A percentile compares a stretch with the other conserved stretches of the same genome.
Conservation (phyloP, 306 rosid species). For the Vachellia collinsii region DNA sequence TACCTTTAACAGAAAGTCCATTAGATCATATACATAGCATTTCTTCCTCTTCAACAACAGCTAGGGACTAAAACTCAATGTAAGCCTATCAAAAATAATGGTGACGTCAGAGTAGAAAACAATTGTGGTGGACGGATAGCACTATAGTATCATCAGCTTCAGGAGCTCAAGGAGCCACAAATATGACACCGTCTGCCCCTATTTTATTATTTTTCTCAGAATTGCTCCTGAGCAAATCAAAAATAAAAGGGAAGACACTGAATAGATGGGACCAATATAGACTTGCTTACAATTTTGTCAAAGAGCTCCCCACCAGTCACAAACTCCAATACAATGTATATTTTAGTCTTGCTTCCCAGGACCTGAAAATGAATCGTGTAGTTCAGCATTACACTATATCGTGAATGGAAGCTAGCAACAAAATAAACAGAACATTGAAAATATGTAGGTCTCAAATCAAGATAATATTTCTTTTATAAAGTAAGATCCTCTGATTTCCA, state of each 20-base stretch:
- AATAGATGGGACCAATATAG: not conserved
- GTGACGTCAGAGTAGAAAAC: not conserved
- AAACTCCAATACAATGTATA: slow-evolving; percentile 91
- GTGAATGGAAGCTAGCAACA: slow-evolving; percentile 28
- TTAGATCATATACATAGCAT: slow-evolving; percentile 32
- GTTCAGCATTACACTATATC: not conserved
- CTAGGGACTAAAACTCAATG: slow-evolving; percentile 32
- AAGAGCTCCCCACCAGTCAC: slow-evolving; percentile 98
- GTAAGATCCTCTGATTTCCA: not conserved
- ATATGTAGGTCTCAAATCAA: not conserved
- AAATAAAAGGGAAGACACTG: slow-evolving; percentile 18
- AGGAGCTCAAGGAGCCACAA: slow-evolving; percentile 11
- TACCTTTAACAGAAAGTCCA: slow-evolving; percentile 59
- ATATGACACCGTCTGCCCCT: not conserved
- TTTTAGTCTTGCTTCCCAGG: slow-evolving; percentile 94
- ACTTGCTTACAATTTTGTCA: slow-evolving; percentile 89
- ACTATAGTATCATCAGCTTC: slow-evolving; percentile 12
- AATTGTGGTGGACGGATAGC: not conserved
- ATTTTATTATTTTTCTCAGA: not conserved
- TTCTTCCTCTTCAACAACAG: slow-evolving; percentile 17
- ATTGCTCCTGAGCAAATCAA: slow-evolving; percentile 1
- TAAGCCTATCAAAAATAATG: slow-evolving; percentile 13
- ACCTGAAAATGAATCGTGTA: slow-evolving; percentile 59
- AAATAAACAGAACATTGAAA: not conserved
- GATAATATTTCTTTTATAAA: slow-evolving; percentile 4